These are phyloP conservation scores for Rhytidiadelphus loreus DNA, from an alignment of 225 moss, liverwort and hornwort species.

Conservation along the genomic window DNA sequence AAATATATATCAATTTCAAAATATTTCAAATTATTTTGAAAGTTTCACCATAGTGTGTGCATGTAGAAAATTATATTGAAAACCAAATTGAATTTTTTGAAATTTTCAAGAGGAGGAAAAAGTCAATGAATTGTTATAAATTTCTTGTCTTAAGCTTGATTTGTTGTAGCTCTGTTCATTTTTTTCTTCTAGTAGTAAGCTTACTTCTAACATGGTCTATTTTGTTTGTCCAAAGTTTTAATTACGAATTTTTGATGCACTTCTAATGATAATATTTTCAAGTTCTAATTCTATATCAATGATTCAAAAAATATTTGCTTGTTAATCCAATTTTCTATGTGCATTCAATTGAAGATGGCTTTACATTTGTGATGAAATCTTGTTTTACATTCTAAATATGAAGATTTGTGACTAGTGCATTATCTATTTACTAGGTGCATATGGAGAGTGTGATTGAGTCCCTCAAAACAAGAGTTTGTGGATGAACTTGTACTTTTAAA, in stretches of 20 bases:
- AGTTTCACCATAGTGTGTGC: background rate
- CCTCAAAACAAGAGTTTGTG: background rate
- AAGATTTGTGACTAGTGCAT: background rate
- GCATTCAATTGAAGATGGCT: background rate
- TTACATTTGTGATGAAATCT: background rate
- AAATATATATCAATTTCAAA: background rate
- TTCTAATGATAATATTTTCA: background rate
- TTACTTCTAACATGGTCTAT: background rate
- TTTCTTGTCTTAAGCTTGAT: background rate
- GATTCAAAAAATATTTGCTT: background rate
- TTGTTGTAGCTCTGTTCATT: background rate
- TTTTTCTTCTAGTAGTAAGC: too few relatives aligned
- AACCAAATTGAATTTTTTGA: background rate
- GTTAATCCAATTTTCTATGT: background rate
- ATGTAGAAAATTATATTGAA: background rate
- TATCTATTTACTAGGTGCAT: accelerated
- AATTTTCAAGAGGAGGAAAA: background rate
- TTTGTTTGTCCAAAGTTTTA: background rate
- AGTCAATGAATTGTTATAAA: background rate
- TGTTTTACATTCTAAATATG: background rate
- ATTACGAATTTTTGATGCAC: background rate
- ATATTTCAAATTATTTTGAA: background rate
- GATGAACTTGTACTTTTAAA: background rate
- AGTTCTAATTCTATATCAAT: too few relatives aligned
- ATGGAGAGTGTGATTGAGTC: accelerated